Evolutionary conservation across 176 grass and related monocot genomes (phyloP).

Genomic region (Coix lacrymajobi): DNA sequence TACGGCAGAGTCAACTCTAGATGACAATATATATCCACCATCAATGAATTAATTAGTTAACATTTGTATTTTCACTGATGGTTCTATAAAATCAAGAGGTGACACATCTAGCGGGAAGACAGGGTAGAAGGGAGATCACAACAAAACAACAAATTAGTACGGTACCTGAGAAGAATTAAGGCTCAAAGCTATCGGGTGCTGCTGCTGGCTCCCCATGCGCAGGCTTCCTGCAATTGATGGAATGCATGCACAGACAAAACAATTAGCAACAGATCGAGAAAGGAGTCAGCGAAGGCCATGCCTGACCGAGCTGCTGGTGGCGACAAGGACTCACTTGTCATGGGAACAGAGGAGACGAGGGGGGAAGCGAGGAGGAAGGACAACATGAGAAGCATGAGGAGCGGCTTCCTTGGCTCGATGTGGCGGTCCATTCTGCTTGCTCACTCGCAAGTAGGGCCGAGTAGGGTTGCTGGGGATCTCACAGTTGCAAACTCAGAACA

Average conservation of each 20-base stretch:
- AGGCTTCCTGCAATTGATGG: conserved; percentile 13
- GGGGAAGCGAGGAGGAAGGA: neutral
- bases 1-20: neutral
- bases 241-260: neutral
- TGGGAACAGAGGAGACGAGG: conserved; percentile 12
- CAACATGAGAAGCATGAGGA: conserved; percentile 2
- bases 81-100: no score
- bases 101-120: no score
- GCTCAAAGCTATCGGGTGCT: neutral
- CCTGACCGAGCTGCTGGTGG: no score
- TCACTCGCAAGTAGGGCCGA: no score
- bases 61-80: neutral
- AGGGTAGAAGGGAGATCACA: neutral
- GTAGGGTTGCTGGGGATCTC: no score
- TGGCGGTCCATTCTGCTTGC: conserved; percentile 8
- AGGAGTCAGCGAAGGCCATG: no score
- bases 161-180: neutral
- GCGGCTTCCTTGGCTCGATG: neutral
- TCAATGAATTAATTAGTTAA: no score
- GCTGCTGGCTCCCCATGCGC: neutral
- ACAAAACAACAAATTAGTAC: neutral
- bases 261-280: neutral
- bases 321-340: conserved; percentile 13
- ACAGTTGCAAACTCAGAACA: no score
- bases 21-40: no score